Base-by-base conservation (phyloP, 352 stramenopile species). In the Phytophthora uliginosa region DNA sequence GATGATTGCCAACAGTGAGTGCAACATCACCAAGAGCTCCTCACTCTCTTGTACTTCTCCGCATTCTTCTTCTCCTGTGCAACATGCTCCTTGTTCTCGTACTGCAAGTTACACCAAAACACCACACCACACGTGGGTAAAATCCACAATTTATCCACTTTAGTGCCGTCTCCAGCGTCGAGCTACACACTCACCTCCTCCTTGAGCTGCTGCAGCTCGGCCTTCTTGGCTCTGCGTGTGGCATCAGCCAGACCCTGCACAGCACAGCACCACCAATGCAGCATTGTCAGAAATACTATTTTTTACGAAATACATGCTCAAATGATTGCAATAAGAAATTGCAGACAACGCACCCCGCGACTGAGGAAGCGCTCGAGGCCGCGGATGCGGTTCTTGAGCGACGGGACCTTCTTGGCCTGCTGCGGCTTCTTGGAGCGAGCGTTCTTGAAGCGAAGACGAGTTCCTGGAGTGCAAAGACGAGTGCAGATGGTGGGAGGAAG, bases 351-450 rank as follows among this genome's bases (percentile, higher is more conserved):
- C 58, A 89, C 86, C 28, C 83, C 84, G 24, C 88, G 86, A 78
- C 85, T 89, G 47, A 95, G 81, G 64, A 94, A 95, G 40, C 88
- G 88, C 68, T 95, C 85, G 31, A 95, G 77, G 3, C 80, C 86
- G 38, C 88, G 88, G 53, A 95, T 95, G 65, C 86, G 88, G 62
- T 95, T 95, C 78, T 95, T 95, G 56, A 94, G 80, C 36, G 88
- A 95, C 57, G 85, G 88, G 10, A 88, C 67, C 63, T 95, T 95
- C 71, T 94, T 95, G 50, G 63, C 45, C 33, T 79, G 62, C 18
- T 82, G 80, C 47, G 67, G 34, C 65, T 90, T 92, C 71, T 90
- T 92, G 31, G 68, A 63, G 22, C 73, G 79, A 48, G 77, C 71
- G 53, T 90, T 84, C 63, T 94, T 88, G 59, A 92, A 89, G 67